These are phyloP conservation scores for Ustilago loliicola DNA, from an alignment of 1,284 basidiomycete species.

Conservation along the genomic window DNA sequence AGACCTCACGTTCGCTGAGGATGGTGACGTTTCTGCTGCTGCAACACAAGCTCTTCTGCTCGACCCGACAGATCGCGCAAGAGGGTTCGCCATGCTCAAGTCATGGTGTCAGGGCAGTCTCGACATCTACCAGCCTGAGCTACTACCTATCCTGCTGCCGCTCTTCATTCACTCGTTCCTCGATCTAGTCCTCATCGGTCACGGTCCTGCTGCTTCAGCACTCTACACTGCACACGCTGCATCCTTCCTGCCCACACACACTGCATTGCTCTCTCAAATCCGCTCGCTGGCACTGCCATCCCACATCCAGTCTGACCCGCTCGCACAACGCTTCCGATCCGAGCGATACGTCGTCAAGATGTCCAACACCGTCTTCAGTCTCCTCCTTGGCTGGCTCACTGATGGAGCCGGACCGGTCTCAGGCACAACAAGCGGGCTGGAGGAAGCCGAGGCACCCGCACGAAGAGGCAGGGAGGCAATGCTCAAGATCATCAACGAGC, in stretches of 20 bases:
- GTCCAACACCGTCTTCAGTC: constrained; percentile 89
- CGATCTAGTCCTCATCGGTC: constrained; percentile 90
- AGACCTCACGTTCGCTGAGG: constrained; percentile 42
- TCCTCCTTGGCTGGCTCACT: constrained; percentile 95
- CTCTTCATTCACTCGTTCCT: constrained; percentile 98
- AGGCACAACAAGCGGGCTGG: constrained; percentile 85
- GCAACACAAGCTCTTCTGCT: constrained; percentile 84
- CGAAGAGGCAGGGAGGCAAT: constrained; percentile 78
- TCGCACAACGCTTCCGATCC: constrained; percentile 86
- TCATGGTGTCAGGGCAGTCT: constrained; percentile 92
- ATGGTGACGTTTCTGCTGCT: constrained; percentile 46
- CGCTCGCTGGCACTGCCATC: constrained; percentile 84
- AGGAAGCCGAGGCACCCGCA: constrained; percentile 70
- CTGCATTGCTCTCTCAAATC: constrained; percentile 81
- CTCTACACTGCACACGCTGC: constrained; percentile 82
- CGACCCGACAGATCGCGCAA: constrained; percentile 89
- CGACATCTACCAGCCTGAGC: constrained; percentile 89
- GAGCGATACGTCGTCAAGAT: constrained; percentile 93
- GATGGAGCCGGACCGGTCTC: constrained; percentile 88
- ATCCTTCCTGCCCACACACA: constrained; percentile 80
- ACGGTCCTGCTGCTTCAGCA: constrained; percentile 81
- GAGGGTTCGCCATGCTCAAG: constrained; percentile 87
- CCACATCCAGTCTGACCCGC: constrained; percentile 83
- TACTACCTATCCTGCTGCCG: constrained; percentile 91
- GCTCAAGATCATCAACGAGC: constrained; percentile 93